A percentile compares a stretch with the other conserved stretches of the same genome.
These are phyloP conservation scores for Solanum hybrid DNA, from an alignment of 305 asterid genomes.

Conservation along the genomic window DNA sequence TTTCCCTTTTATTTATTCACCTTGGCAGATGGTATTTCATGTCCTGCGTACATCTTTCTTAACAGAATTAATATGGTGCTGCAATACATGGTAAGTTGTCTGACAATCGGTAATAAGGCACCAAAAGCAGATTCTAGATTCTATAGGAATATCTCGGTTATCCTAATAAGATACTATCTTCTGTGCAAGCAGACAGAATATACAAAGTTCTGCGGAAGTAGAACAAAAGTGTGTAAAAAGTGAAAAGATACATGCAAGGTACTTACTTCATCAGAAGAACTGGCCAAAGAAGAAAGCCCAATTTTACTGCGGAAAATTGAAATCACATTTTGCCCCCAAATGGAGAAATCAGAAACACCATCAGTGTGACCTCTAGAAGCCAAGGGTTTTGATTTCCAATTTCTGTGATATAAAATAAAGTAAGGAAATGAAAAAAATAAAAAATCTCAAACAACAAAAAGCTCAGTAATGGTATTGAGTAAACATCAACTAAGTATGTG, in stretches of 20 bases:
- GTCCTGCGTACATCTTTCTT: not conserved
- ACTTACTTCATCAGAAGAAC: slow-evolving; percentile 56
- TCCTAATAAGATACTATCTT: not conserved
- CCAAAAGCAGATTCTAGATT: not conserved
- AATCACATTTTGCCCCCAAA: slow-evolving; percentile 92
- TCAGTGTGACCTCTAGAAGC: slow-evolving; percentile 71
- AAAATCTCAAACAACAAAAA: not conserved
- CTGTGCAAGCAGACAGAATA: not conserved
- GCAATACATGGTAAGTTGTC: not conserved
- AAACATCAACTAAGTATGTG: not conserved
- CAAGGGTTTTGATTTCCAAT: slow-evolving; percentile 62
- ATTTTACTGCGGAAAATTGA: slow-evolving; percentile 76
- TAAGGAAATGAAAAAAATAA: not conserved
- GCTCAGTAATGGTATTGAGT: not conserved
- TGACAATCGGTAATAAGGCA: not conserved
- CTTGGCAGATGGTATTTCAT: not conserved
- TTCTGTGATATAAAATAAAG: slow-evolving; percentile 34
- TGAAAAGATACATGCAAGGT: not conserved
- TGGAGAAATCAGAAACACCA: slow-evolving; percentile 76
- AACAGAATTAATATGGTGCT: not conserved
- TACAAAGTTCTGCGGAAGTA: not conserved
- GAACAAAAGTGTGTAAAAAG: not conserved
- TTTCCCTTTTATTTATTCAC: not conserved
- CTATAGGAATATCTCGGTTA: not conserved
- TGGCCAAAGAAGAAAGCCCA: slow-evolving; percentile 62